These are phyloP conservation scores for Collybia sp. DNA, from an alignment of 768 basidiomycete genomes.

Conservation along the genomic window DNA sequence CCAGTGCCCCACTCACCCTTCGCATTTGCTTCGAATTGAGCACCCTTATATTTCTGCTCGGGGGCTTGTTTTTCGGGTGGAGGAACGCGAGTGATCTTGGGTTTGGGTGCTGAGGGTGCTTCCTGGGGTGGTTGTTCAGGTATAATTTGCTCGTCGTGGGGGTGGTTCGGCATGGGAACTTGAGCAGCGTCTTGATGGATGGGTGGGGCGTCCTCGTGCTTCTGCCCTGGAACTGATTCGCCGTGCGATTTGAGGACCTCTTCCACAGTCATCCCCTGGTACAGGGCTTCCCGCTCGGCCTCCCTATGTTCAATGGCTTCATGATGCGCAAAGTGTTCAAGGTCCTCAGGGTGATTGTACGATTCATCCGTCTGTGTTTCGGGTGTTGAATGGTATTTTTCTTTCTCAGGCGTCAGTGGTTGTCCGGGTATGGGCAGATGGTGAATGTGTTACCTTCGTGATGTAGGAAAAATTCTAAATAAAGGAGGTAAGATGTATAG, in stretches of 20 bases:
- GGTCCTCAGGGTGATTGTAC: slow-evolving; percentile 89
- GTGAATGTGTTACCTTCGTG: slow-evolving; percentile 70
- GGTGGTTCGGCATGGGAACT: slow-evolving; percentile 17
- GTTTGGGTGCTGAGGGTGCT: slow-evolving; percentile 25
- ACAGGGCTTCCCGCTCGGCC: slow-evolving; percentile 78
- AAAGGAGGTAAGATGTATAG: not conserved
- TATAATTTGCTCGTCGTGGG: slow-evolving; percentile 30
- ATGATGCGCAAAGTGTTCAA: slow-evolving; percentile 90
- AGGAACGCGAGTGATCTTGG: slow-evolving; percentile 50
- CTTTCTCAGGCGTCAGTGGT: slow-evolving; percentile 27
- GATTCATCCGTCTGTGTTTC: slow-evolving; percentile 97
- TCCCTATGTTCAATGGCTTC: slow-evolving; percentile 81
- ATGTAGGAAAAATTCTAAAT: slow-evolving; percentile 86
- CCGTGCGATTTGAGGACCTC: slow-evolving; percentile 60
- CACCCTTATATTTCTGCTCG: slow-evolving; percentile 50
- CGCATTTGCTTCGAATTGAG: slow-evolving; percentile 43
- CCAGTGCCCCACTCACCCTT: slow-evolving; percentile 73
- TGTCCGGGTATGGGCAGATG: not conserved
- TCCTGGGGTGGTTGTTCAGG: slow-evolving; percentile 17
- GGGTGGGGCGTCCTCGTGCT: slow-evolving; percentile 1
- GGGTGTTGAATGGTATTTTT: slow-evolving; percentile 91
- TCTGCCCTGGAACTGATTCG: slow-evolving; percentile 9
- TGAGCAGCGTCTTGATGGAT: slow-evolving; percentile 9
- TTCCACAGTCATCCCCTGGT: slow-evolving; percentile 75
- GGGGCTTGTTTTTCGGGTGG: slow-evolving; percentile 76